Percentiles rank a stretch among this genome's conserved stretches.
These are phyloP conservation scores for Syzygium malaccense DNA, from an alignment of 441 rosid species.

Conservation along the genomic window DNA sequence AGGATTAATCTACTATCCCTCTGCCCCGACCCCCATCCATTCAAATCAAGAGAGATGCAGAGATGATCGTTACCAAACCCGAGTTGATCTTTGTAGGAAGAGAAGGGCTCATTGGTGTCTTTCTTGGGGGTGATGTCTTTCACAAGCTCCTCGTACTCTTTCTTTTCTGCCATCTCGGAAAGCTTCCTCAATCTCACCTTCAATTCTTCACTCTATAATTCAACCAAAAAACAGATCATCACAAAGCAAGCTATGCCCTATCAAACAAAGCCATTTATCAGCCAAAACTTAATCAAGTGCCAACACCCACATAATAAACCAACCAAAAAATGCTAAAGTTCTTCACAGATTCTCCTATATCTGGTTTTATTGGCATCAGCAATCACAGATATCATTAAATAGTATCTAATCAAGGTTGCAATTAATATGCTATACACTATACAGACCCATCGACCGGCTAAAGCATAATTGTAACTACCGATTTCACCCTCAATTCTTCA, in stretches of 20 bases:
- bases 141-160: conserved; percentile 74
- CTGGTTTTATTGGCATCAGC: not conserved
- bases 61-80: conserved; percentile 62
- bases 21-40: not conserved
- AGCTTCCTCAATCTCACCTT: conserved; percentile 62
- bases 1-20: not conserved
- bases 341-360: not conserved
- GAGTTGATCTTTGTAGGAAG: conserved; percentile 92
- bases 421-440: not conserved
- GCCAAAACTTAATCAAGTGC: not conserved
- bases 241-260: not conserved
- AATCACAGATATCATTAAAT: not conserved
- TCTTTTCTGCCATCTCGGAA: conserved; percentile 72
- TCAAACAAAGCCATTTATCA: not conserved
- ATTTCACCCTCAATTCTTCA: not conserved
- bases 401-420: not conserved
- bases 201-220: conserved; percentile 65
- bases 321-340: not conserved
- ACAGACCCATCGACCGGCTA: not conserved
- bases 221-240: not conserved
- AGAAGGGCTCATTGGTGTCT: conserved; percentile 66
- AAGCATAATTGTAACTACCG: not conserved
- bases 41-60: not conserved
- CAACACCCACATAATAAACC: not conserved
- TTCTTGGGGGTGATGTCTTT: conserved; percentile 68